Evolutionary conservation across 768 basidiomycete genomes (phyloP), one percentile per base, ranked within the genome.

Genomic region (Pleurotus tuber-regium): DNA sequence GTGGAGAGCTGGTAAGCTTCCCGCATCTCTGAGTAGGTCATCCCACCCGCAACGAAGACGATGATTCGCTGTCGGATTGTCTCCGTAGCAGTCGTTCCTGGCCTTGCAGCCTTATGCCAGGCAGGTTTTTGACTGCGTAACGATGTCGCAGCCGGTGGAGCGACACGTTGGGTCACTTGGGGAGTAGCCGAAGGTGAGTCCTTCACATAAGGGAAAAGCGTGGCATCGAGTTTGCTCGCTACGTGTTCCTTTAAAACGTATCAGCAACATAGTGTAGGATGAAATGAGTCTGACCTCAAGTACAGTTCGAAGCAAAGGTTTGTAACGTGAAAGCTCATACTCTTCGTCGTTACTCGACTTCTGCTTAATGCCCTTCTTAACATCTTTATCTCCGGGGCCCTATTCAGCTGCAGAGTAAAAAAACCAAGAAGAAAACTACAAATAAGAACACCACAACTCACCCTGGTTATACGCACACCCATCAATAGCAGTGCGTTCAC

Each of bases 11-110:
- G 76, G 63, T 98, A 98, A 40, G 83, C 86, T 61, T 93, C 84
- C 54, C 96, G 78, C 68, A 95, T 87, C 69, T 99, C 97, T 0
- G 94, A 96, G 65, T 93, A 94, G 1, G 97, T 95, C 80, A 95
- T 86, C 2, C 97, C 97, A 29, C 97, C 97, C 11, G 91, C 89
- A 19, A 98, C 76, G 67, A 98, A 98, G 14, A 98, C 80, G 29
- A 99, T 76, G 11, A 97, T 61, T 24, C 96, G 79, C 66, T 92
- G 87, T 53, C 83, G 78, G 44, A 79, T 86, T 23, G 46, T n/a
- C 73, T 70, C 79, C 26, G 70, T 61, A 18, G 71, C 63, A 2
- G 71, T 64, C 21, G 73, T 74, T 3, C 74, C 77, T 3, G 81
- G 66, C 58, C 77, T 80, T 4, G 82, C 82, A 1, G 87, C 86